Evolutionary conservation across 768 basidiomycete genomes (phyloP).

Genomic region (Kondoa malvinella): DNA sequence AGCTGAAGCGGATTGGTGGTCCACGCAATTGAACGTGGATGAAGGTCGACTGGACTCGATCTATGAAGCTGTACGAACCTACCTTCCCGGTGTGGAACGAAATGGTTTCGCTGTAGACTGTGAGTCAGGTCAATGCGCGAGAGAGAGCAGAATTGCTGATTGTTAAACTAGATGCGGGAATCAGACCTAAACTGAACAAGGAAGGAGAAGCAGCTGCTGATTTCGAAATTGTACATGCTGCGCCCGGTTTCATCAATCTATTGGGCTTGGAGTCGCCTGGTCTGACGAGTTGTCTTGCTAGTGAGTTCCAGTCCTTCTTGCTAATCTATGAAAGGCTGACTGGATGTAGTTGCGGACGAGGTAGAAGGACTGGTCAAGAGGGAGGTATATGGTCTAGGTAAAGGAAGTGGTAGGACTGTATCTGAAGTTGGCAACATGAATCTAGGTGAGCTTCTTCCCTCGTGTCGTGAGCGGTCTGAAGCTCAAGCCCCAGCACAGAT

Average conservation of each 20-base stretch:
- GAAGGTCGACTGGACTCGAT: conserved; percentile 47
- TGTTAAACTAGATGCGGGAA: conserved; percentile 26
- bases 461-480: neutral
- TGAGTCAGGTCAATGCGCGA: conserved; percentile 25
- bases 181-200: conserved; percentile 64
- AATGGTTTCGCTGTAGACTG: conserved; percentile 63
- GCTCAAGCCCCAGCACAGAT: conserved; percentile 9
- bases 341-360: conserved; percentile 45
- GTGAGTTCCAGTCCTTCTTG: neutral
- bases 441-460: neutral
- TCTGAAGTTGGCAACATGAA: conserved; percentile 11
- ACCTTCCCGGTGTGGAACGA: conserved; percentile 47
- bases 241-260: conserved; percentile 51
- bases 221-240: conserved; percentile 36
- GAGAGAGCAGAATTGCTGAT: neutral
- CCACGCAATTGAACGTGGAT: conserved; percentile 45
- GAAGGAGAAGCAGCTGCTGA: conserved; percentile 51
- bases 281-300: conserved; percentile 66
- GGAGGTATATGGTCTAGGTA: conserved; percentile 18
- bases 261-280: conserved; percentile 88
- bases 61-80: conserved; percentile 51
- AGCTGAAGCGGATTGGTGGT: conserved; percentile 54
- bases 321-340: neutral
- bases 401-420: conserved; percentile 9
- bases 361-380: conserved; percentile 36